Evolutionary conservation across 176 grass and related monocot genomes (phyloP).

Genomic region (Microstegium vimineum): DNA sequence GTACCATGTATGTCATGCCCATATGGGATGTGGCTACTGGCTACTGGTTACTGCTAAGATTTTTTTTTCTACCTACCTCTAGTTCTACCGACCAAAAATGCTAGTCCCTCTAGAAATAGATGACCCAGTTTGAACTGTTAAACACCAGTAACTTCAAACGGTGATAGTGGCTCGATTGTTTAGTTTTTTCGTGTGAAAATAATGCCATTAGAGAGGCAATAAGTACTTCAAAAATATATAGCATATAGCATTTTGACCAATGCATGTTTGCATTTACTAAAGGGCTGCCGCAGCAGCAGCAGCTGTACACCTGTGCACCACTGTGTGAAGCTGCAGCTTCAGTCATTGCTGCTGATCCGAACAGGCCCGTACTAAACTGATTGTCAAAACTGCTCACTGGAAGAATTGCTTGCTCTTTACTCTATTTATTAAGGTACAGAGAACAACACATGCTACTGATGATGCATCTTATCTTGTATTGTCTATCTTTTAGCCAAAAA

Average conservation of each 20-base stretch:
- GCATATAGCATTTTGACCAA: not conserved
- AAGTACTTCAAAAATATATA: not conserved
- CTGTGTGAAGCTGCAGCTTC: not conserved
- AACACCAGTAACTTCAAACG: not conserved
- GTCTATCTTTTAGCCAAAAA: conserved; percentile 65
- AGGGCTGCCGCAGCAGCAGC: not conserved
- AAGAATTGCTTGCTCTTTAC: not conserved
- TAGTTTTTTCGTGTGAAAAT: not conserved
- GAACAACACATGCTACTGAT: not conserved
- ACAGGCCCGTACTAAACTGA: not conserved
- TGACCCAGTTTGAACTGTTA: not conserved
- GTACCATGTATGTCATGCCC: not conserved
- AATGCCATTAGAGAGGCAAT: not conserved
- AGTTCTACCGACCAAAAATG: not conserved
- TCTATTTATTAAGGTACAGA: not conserved
- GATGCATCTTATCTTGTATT: not conserved
- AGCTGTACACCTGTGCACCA: not conserved
- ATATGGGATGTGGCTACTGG: not conserved
- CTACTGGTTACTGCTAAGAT: not conserved
- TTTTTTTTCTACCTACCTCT: not conserved
- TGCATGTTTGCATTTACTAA: not conserved
- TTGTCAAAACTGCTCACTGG: not conserved
- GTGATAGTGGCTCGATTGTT: not conserved
- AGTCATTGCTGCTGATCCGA: not conserved
- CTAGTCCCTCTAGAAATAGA: not conserved